Evolutionary conservation across 345 rosid genomes (phyloP).

Genomic region (Excoecaria agallocha): DNA sequence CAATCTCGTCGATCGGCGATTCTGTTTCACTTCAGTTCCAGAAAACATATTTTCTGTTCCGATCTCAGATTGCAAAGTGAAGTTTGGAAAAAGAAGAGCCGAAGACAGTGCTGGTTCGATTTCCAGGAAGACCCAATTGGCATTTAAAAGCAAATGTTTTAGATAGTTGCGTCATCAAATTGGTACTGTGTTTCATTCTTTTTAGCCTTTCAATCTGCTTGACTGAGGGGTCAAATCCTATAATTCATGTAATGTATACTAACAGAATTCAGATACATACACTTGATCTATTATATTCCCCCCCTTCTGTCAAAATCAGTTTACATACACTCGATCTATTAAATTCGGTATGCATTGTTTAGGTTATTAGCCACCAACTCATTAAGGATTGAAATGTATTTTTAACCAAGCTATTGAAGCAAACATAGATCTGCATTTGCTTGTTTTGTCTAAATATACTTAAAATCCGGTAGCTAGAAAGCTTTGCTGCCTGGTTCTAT

Average conservation of each 20-base stretch:
- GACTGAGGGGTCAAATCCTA: not conserved
- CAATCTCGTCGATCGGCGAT: constrained; percentile 17
- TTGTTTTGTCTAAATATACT: too few relatives aligned
- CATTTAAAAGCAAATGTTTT: constrained; percentile 12
- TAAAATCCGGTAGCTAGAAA: too few relatives aligned
- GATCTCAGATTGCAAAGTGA: constrained; percentile 3
- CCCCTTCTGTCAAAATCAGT: too few relatives aligned
- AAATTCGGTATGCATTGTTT: too few relatives aligned
- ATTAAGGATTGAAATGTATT: too few relatives aligned
- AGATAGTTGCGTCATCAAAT: constrained; percentile 17
- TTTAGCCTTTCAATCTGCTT: too few relatives aligned
- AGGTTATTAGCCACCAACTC: too few relatives aligned
- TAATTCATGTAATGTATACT: not conserved
- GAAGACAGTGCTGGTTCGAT: not conserved
- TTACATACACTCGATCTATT: too few relatives aligned
- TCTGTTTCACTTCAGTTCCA: constrained; percentile 2
- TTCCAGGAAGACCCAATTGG: constrained; percentile 21
- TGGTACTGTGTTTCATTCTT: not conserved
- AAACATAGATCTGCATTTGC: too few relatives aligned
- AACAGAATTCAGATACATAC: not conserved
- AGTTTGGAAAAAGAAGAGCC: constrained; percentile 22
- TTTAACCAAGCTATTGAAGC: too few relatives aligned
- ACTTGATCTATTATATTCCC: too few relatives aligned
- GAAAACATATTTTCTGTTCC: not conserved
- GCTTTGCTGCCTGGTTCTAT: too few relatives aligned